Base-by-base conservation (phyloP, 495 filamentous ascomycete species). In the Tuber borchii region DNA sequence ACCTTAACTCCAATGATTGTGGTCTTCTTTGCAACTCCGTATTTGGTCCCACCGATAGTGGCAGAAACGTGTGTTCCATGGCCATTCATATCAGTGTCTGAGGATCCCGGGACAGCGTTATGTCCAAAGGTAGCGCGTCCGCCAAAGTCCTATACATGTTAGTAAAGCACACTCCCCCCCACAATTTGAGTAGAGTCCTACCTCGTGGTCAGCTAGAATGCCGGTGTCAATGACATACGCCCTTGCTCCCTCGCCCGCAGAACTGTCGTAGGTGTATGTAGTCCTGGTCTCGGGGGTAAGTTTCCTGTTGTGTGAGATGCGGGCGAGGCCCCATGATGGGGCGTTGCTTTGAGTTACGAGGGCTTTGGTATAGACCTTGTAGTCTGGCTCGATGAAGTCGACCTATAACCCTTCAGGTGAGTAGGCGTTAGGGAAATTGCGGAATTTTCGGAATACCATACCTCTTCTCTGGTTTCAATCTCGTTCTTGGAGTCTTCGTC, bases 11-110 rank as follows among this genome's bases (percentile, higher is more conserved):
- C 89, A 71, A 92, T 84, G 31, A 93, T 82, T 71, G 84, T 85
- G 70, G 88, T 88, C 77, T 90, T 88, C 86, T 92, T 92, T 72
- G 90, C 88, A 56, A 92, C 87, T 73, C 91, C 91, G 70, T 87
- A 91, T 12, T 88, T 91, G 61, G 80, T 83, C 34, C 89, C 89
- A 16, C 86, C 91, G 72, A 91, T 88, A 31, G 89, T 93, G 34
- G 90, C 91, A 1, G 90, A 86, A 73, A 91, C 90, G 83, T 92
- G 91, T 10, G 87, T 90, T 31, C 91, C 91, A 82, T 93, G 91
- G 14, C 91, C 88, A 56, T 88, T 86, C 71, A 86, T 79, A 75
- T 90, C 88, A 5, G 83, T 85, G 77, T 88, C 81, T n/a, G 82
- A 70, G 40, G 81, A 82, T 72, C 77, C 84, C 26, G 84, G 81